These are phyloP conservation scores for Microglena sp. DNA, from an alignment of 139 green algal species.

Conservation along the genomic window DNA sequence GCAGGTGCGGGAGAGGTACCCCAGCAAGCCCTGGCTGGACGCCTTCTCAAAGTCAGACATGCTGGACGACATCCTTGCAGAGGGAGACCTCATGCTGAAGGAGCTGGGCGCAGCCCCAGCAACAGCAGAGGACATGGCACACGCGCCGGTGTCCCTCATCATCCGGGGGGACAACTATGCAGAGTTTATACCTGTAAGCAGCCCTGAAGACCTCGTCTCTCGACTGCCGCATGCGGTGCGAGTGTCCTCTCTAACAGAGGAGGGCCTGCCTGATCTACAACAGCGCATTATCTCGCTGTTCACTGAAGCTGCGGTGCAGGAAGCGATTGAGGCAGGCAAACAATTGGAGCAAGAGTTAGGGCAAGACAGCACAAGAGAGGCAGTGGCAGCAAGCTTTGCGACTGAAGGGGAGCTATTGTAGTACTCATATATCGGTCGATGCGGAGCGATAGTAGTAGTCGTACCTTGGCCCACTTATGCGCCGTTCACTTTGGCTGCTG, in stretches of 20 bases:
- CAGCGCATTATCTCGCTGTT: too few species aligned
- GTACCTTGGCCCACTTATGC: too few species aligned
- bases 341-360: too few species aligned
- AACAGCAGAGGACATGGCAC: neutral
- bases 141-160: neutral
- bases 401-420: too few species aligned
- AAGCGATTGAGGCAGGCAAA: too few species aligned
- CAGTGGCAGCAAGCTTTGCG: too few species aligned
- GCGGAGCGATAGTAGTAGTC: too few species aligned
- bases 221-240: constrained; percentile 40
- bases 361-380: too few species aligned
- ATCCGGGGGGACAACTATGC: neutral
- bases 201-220: constrained; percentile 22
- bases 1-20: constrained; percentile 48
- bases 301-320: too few species aligned
- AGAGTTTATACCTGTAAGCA: neutral
- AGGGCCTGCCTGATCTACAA: constrained; percentile 54
- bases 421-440: too few species aligned
- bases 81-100: neutral
- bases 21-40: constrained; percentile 80
- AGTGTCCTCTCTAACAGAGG: constrained; percentile 58
- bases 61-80: constrained; percentile 8
- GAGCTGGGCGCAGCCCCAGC: neutral
- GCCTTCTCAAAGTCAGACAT: constrained; percentile 76
- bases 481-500: too few species aligned